Conservation (phyloP, 208 protist species). For the Zelonia costaricensis region DNA sequence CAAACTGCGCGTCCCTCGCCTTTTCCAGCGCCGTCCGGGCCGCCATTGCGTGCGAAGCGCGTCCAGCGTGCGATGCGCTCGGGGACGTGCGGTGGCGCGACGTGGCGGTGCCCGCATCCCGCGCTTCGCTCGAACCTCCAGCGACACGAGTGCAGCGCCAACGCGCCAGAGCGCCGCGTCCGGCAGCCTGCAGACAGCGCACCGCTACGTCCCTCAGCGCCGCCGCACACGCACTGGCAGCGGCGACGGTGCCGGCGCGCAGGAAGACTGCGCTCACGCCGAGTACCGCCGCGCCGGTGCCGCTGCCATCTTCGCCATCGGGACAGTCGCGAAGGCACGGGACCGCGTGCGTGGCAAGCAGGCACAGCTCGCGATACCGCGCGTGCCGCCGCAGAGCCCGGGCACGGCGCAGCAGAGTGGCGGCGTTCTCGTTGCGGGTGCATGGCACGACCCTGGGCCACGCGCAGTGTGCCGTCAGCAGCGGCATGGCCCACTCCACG, state of each 20-base stretch:
- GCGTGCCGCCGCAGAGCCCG: constrained; percentile 4
- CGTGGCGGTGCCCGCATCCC: not conserved
- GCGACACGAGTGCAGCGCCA: not conserved
- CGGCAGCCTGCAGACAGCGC: constrained; percentile 2
- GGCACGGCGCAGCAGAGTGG: constrained; percentile 3
- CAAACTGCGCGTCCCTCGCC: constrained; percentile 4
- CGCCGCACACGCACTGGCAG: not conserved
- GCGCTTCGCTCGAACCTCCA: not conserved
- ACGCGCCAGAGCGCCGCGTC: constrained; percentile 14
- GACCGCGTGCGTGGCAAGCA: constrained; percentile 1
- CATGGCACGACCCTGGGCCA: not conserved
- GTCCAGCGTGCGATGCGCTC: not conserved
- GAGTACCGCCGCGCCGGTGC: constrained; percentile 5
- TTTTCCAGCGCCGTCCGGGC: constrained; percentile 7
- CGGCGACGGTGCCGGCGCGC: not conserved
- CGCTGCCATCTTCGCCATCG: not conserved
- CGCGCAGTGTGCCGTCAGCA: constrained; percentile 7
- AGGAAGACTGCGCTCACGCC: constrained; percentile 26
- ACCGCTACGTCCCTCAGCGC: constrained; percentile 6
- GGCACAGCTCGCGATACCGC: constrained; percentile 14
- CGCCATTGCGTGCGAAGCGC: constrained; percentile 1
- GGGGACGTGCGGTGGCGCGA: not conserved
- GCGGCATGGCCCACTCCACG: constrained; percentile 11
- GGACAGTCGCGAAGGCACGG: not conserved
- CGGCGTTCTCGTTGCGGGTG: too few species aligned